These are phyloP conservation scores for Tricholoma sp. DNA, from an alignment of 768 basidiomycete genomes.

Conservation along the genomic window DNA sequence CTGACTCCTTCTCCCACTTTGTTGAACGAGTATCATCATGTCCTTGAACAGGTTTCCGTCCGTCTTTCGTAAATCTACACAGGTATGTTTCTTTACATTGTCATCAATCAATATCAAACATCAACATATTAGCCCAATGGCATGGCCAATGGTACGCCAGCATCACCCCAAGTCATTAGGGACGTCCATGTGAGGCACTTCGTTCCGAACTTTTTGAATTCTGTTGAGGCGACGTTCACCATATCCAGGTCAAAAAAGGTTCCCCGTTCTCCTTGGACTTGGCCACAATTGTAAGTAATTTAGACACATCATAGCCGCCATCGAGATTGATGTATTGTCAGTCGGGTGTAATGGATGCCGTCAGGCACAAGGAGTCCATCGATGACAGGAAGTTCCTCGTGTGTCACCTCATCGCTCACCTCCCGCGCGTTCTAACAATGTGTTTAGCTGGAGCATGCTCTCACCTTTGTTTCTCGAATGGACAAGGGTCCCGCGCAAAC, in stretches of 20 bases:
- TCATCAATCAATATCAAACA: not conserved
- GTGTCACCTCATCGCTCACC: conserved; percentile 18
- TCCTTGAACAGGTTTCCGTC: conserved; percentile 17
- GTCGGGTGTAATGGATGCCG: conserved; percentile 56
- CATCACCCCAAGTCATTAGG: conserved; percentile 29
- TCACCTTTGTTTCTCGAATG: conserved; percentile 57
- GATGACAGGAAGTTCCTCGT: conserved; percentile 80
- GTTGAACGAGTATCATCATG: conserved; percentile 7
- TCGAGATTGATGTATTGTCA: conserved; percentile 18
- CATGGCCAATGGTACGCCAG: conserved; percentile 6
- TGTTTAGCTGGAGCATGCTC: conserved; percentile 62
- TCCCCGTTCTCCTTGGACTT: conserved; percentile 29
- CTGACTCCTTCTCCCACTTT: no score
- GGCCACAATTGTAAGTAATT: conserved; percentile 36
- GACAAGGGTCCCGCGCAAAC: conserved; percentile 39
- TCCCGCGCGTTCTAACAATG: not conserved
- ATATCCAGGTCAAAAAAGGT: conserved; percentile 41
- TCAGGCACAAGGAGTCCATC: conserved; percentile 54
- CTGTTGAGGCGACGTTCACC: not conserved
- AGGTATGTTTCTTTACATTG: not conserved
- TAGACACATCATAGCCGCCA: not conserved
- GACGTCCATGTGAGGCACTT: conserved; percentile 12
- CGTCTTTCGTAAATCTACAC: conserved; percentile 11
- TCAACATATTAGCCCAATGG: conserved; percentile 12
- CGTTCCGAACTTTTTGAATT: not conserved